Evolutionary conservation across 2,329 filamentous ascomycete species (phyloP).

Genomic region (Fusarium sp.): DNA sequence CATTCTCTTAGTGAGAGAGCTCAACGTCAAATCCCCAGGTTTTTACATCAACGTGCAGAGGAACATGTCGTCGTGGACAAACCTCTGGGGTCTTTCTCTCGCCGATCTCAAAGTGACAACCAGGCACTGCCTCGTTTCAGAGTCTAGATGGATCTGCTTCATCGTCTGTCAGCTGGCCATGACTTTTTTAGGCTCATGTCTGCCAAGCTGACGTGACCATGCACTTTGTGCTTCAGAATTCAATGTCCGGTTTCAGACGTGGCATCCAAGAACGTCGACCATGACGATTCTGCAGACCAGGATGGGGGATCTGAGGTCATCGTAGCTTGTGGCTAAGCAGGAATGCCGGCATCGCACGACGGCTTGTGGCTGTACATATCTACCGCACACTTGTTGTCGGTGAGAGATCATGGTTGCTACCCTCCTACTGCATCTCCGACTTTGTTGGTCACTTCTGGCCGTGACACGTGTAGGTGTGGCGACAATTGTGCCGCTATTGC

Average conservation of each 20-base stretch:
- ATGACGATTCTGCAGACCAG: constrained; percentile 1
- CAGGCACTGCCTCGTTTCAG: constrained; percentile 29
- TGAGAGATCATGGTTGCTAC: constrained; percentile 5
- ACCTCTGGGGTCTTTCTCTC: neutral
- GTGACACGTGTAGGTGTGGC: constrained; percentile 28
- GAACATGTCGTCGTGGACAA: constrained; percentile 10
- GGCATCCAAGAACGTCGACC: neutral
- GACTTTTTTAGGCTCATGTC: neutral
- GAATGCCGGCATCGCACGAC: neutral
- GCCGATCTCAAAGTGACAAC: constrained; percentile 14
- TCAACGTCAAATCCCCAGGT: constrained; percentile 3
- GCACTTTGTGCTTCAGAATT: constrained; percentile 25
- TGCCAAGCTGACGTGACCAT: neutral
- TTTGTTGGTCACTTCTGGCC: constrained; percentile 5
- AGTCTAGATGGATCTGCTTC: constrained; percentile 19
- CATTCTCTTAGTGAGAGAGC: neutral
- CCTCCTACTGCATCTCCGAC: neutral
- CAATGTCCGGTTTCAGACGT: constrained; percentile 27
- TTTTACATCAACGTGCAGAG: constrained; percentile 30
- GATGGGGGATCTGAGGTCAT: constrained; percentile 5
- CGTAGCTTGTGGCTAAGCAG: constrained; percentile 20
- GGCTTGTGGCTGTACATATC: constrained; percentile 21
- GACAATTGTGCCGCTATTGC: constrained; percentile 8
- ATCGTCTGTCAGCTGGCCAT: constrained; percentile 8
- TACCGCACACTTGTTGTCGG: neutral